These are phyloP conservation scores for Paspalum notatum DNA, from an alignment of 176 grass and related monocot species.

Conservation along the genomic window DNA sequence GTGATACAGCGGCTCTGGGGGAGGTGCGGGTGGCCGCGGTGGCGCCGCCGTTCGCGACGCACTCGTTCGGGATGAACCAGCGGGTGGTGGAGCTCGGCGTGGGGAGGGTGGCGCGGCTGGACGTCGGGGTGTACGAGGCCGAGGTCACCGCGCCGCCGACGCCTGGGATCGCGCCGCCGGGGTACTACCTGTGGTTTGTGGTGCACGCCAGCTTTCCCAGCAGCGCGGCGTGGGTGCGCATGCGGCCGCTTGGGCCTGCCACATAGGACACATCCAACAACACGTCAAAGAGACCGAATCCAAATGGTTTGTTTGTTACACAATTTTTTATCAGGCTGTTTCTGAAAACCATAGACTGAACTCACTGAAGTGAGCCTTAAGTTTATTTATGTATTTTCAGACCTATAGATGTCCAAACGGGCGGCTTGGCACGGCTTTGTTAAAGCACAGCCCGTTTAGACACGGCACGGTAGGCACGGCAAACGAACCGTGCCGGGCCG, in stretches of 20 bases:
- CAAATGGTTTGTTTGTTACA: too few relatives aligned
- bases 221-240: slow-evolving; percentile 61
- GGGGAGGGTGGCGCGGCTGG: slow-evolving; percentile 43
- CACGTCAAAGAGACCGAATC: too few relatives aligned
- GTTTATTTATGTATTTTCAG: too few relatives aligned
- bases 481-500: too few relatives aligned
- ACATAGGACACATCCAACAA: background rate
- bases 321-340: too few relatives aligned
- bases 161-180: slow-evolving; percentile 68
- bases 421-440: too few relatives aligned
- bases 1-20: background rate
- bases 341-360: too few relatives aligned
- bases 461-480: too few relatives aligned
- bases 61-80: slow-evolving; percentile 95
- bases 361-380: too few relatives aligned
- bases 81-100: slow-evolving; percentile 53
- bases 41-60: slow-evolving; percentile 73
- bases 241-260: slow-evolving; percentile 44
- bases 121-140: slow-evolving; percentile 41
- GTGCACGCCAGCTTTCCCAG: slow-evolving; percentile 76
- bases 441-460: too few relatives aligned
- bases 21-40: slow-evolving; percentile 56
- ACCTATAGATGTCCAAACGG: too few relatives aligned
- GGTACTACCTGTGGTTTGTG: slow-evolving; percentile 87
- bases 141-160: slow-evolving; percentile 54